Evolutionary conservation across 2,329 filamentous ascomycete genomes (phyloP).

Genomic region (Sporothrix brasiliensis): DNA sequence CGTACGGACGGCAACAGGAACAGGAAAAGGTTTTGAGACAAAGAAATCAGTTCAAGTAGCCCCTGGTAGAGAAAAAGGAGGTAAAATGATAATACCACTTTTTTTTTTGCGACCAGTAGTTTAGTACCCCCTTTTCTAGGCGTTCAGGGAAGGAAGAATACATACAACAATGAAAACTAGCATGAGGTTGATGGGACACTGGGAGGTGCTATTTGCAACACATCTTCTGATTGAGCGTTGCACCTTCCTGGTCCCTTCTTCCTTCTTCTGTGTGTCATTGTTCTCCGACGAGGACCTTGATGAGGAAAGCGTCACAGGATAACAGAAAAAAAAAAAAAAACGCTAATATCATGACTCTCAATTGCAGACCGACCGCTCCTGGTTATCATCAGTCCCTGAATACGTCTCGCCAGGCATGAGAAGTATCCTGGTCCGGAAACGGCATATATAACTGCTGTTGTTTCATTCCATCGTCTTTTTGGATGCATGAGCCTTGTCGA

Average conservation of each 20-base stretch:
- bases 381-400: constrained; percentile 15
- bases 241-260: background rate
- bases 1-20: constrained; percentile 27
- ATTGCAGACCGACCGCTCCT: background rate
- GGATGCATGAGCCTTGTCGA: background rate
- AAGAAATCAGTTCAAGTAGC: constrained; percentile 28
- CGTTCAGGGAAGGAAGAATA: constrained; percentile 13
- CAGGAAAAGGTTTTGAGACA: constrained; percentile 13
- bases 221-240: background rate
- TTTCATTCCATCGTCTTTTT: background rate
- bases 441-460: background rate
- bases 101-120: constrained; percentile 28
- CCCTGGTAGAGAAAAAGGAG: constrained; percentile 30
- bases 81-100: constrained; percentile 28
- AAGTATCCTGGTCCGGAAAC: background rate
- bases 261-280: background rate
- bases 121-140: constrained; percentile 26
- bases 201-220: background rate
- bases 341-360: background rate
- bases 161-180: constrained; percentile 19
- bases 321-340: constrained; percentile 13
- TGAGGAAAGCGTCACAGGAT: background rate
- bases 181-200: background rate
- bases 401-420: constrained; percentile 10
- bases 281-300: background rate